A percentile compares a stretch with the other conserved stretches of the same genome.
These are phyloP conservation scores for Ammopiptanthus mongolicus DNA, from an alignment of 306 rosid genomes.

Conservation along the genomic window DNA sequence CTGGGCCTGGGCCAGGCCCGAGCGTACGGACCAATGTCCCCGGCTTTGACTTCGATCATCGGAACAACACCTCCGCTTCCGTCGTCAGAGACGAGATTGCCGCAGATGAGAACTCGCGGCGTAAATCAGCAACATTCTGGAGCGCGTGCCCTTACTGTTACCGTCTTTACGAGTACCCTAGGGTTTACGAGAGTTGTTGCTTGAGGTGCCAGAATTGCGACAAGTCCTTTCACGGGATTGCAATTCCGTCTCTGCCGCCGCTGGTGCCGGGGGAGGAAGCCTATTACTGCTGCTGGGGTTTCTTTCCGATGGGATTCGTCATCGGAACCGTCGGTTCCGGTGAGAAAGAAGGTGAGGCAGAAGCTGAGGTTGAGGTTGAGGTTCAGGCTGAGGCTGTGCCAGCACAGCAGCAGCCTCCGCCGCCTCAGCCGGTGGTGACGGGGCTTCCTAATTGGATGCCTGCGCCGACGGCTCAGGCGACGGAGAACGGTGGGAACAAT, in stretches of 20 bases:
- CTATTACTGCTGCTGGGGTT: constrained; percentile 90
- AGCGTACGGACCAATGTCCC: background rate
- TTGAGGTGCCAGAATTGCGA: constrained; percentile 73
- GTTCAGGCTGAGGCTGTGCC: background rate
- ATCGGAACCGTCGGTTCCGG: constrained; percentile 13
- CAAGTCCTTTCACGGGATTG: constrained; percentile 67
- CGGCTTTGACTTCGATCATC: background rate
- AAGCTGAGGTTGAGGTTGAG: background rate
- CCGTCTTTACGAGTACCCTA: constrained; percentile 73
- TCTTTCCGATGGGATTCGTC: constrained; percentile 76
- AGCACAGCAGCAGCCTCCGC: background rate
- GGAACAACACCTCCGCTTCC: background rate
- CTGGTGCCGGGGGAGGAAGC: constrained; percentile 76
- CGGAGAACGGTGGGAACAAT: constrained; percentile 18
- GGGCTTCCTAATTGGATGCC: constrained; percentile 71
- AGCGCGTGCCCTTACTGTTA: constrained; percentile 90
- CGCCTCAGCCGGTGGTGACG: background rate
- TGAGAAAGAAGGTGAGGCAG: constrained; percentile 25
- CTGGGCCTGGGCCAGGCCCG: constrained; percentile 10
- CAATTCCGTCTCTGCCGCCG: constrained; percentile 57
- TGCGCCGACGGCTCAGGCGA: background rate
- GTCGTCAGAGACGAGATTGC: constrained; percentile 10
- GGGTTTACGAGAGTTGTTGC: constrained; percentile 67
- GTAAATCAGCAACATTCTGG: constrained; percentile 64
- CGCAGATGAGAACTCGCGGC: constrained; percentile 22